Conservation (phyloP, 192 early-diverging fungal species). For the Linnemannia hyalina region DNA sequence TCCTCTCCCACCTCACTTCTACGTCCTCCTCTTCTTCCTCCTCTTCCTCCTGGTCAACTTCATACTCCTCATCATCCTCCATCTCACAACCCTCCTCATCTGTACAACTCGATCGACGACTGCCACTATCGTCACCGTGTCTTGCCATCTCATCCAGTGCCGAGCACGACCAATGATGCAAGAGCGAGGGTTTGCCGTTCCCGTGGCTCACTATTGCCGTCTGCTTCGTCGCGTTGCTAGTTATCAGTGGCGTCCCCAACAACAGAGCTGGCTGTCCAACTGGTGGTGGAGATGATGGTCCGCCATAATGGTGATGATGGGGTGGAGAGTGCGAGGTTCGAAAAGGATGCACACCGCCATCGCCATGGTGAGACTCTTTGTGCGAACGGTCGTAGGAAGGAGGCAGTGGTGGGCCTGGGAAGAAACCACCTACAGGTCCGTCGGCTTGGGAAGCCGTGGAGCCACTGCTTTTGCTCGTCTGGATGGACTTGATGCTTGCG, state of each 20-base stretch:
- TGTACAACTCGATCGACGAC: background rate
- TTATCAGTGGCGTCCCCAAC: background rate
- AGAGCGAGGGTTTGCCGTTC: background rate
- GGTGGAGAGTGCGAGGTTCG: background rate
- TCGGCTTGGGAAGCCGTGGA: background rate
- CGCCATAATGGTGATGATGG: background rate
- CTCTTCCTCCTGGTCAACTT: background rate
- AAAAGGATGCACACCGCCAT: background rate
- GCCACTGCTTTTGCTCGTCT: background rate
- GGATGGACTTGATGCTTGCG: background rate
- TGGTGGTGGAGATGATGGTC: background rate
- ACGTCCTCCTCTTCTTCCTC: background rate
- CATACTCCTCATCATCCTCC: constrained; percentile 10
- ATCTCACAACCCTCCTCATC: background rate
- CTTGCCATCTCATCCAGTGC: background rate
- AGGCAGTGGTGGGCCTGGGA: background rate
- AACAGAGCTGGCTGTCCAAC: background rate
- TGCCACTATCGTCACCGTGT: background rate
- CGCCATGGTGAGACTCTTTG: background rate
- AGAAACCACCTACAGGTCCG: background rate
- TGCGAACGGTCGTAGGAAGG: background rate
- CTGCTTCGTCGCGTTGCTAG: background rate
- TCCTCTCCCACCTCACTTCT: constrained; percentile 1
- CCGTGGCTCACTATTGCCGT: background rate
- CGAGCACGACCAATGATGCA: constrained; percentile 2